A percentile compares a stretch with the other conserved stretches of the same genome.
Conservation (phyloP, 768 basidiomycete genomes). For the Fomitopsis serialis region DNA sequence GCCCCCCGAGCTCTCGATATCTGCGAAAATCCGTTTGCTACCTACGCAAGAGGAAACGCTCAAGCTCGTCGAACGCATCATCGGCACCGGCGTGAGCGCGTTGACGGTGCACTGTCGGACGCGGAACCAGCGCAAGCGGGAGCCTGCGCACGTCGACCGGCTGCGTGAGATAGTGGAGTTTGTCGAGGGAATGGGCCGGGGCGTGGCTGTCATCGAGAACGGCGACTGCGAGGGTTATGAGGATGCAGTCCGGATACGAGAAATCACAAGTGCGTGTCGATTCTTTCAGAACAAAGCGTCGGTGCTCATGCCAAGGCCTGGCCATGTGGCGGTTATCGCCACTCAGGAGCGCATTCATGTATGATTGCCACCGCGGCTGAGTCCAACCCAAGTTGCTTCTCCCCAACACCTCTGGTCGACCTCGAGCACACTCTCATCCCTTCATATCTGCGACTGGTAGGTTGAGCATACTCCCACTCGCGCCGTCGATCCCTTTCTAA, state of each 20-base stretch:
- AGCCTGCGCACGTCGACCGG: slow-evolving; percentile 73
- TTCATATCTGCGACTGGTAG: slow-evolving; percentile 68
- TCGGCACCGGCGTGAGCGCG: slow-evolving; percentile 81
- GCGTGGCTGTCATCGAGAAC: slow-evolving; percentile 89
- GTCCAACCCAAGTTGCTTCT: slow-evolving; percentile 87
- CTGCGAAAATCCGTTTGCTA: slow-evolving; percentile 89
- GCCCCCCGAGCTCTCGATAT: slow-evolving; percentile 78
- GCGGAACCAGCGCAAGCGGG: slow-evolving; percentile 80
- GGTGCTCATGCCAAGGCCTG: not conserved
- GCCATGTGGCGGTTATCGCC: not conserved
- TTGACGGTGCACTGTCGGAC: slow-evolving; percentile 96
- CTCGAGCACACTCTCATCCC: slow-evolving; percentile 66
- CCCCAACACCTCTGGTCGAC: slow-evolving; percentile 57
- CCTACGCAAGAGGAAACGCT: slow-evolving; percentile 85
- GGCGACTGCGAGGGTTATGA: slow-evolving; percentile 83
- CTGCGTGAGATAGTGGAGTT: slow-evolving; percentile 83
- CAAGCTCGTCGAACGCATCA: slow-evolving; percentile 82
- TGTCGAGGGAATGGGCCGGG: slow-evolving; percentile 66
- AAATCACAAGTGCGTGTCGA: slow-evolving; percentile 57
- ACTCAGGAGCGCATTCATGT: slow-evolving; percentile 73
- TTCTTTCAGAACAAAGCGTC: not conserved
- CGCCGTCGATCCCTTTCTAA: not conserved
- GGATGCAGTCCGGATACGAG: slow-evolving; percentile 72
- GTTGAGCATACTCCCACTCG: slow-evolving; percentile 9
- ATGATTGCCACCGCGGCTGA: slow-evolving; percentile 98